A percentile compares a stretch with the other conserved stretches of the same genome.
These are phyloP conservation scores for Puccinia novopanici DNA, from an alignment of 1,284 basidiomycete genomes.

Conservation along the genomic window DNA sequence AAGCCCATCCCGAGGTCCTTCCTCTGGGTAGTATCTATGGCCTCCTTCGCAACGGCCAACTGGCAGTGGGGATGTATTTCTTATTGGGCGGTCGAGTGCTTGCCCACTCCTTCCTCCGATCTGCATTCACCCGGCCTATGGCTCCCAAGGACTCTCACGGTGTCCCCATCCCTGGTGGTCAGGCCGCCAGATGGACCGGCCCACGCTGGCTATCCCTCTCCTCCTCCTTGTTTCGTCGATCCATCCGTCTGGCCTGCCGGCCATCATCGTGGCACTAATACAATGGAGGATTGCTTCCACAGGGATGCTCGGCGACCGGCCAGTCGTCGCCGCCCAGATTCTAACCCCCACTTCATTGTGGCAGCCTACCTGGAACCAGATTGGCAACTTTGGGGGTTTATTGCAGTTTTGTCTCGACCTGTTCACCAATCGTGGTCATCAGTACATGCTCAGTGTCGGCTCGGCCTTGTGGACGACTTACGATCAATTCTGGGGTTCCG, in stretches of 20 bases:
- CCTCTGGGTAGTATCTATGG: slow-evolving; percentile 58
- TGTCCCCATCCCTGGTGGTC: slow-evolving; percentile 56
- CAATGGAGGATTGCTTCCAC: slow-evolving; percentile 59
- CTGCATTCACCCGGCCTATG: slow-evolving; percentile 58
- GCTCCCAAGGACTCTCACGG: slow-evolving; percentile 58
- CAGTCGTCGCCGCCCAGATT: slow-evolving; percentile 57
- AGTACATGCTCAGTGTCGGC: slow-evolving; percentile 60
- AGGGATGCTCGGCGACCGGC: slow-evolving; percentile 55
- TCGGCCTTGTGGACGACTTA: slow-evolving; percentile 61
- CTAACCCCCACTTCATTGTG: slow-evolving; percentile 58
- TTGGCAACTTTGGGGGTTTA: slow-evolving; percentile 59
- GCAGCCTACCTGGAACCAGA: slow-evolving; percentile 59
- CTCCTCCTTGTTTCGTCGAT: slow-evolving; percentile 60
- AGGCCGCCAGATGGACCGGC: slow-evolving; percentile 52
- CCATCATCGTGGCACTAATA: slow-evolving; percentile 59
- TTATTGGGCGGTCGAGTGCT: slow-evolving; percentile 60
- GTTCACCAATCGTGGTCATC: slow-evolving; percentile 60
- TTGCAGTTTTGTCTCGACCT: slow-evolving; percentile 59
- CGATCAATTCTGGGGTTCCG: slow-evolving; percentile 61
- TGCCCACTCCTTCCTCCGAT: slow-evolving; percentile 59
- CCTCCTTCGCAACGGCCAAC: slow-evolving; percentile 58
- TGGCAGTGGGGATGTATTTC: slow-evolving; percentile 59
- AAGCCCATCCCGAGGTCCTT: slow-evolving; percentile 58
- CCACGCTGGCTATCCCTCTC: slow-evolving; percentile 58
- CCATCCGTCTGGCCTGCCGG: slow-evolving; percentile 60